Evolutionary conservation across 2,329 filamentous ascomycete genomes (phyloP).

Genomic region (Fusarium sp.): DNA sequence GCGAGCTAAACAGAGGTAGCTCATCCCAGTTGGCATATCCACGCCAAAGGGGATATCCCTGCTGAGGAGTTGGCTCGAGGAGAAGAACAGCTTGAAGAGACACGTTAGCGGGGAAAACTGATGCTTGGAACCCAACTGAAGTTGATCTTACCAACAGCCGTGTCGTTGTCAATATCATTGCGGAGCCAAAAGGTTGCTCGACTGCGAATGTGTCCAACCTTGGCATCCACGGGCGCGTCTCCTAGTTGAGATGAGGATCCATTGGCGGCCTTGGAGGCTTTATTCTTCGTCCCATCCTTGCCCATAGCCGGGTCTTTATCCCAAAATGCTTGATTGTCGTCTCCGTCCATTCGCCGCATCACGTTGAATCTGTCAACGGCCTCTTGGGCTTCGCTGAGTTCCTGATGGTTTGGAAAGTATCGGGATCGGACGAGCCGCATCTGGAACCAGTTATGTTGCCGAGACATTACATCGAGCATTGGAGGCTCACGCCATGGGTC

Average conservation of each 20-base stretch:
- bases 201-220: not conserved
- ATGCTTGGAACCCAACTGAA: not conserved
- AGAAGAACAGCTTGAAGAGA: not conserved
- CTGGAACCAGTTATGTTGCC: not conserved
- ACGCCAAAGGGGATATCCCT: not conserved
- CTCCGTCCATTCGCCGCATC: not conserved
- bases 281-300: not conserved
- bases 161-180: not conserved
- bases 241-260: not conserved
- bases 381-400: not conserved
- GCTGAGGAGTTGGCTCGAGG: not conserved
- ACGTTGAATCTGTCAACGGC: not conserved
- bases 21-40: slow-evolving; percentile 4
- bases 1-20: not conserved
- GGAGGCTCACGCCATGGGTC: slow-evolving; percentile 2
- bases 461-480: not conserved
- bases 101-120: not conserved
- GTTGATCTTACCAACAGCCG: not conserved
- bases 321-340: not conserved
- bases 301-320: not conserved
- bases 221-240: not conserved
- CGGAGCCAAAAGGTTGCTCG: slow-evolving; percentile 3
- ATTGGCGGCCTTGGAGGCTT: not conserved
- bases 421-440: not conserved
- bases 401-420: not conserved